A percentile compares a stretch with the other conserved stretches of the same genome.
These are phyloP conservation scores for Paralagenidium karlingii DNA, from an alignment of 352 stramenopile genomes.

Conservation along the genomic window DNA sequence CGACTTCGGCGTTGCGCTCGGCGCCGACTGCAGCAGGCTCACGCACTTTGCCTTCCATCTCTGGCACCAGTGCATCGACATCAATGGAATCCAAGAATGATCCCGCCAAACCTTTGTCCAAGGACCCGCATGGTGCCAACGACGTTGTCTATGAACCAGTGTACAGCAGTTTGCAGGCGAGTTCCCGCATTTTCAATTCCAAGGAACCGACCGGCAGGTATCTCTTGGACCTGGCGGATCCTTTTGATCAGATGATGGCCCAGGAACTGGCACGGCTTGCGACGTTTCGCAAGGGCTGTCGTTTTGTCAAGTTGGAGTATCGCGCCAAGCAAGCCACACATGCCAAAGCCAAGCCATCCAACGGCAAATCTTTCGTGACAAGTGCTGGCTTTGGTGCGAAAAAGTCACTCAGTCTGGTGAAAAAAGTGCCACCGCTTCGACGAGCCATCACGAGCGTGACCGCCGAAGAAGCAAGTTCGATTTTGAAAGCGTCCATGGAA, in stretches of 20 bases:
- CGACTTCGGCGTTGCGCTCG: background rate
- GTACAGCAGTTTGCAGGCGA: constrained; percentile 19
- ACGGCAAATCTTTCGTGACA: too few relatives aligned
- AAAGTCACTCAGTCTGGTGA: too few relatives aligned
- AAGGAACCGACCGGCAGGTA: constrained; percentile 64
- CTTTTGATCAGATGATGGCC: constrained; percentile 72
- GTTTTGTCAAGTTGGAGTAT: constrained; percentile 52
- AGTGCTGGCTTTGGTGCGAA: too few relatives aligned
- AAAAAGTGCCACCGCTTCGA: too few relatives aligned
- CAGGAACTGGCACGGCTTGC: constrained; percentile 65
- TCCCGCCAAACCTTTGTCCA: background rate
- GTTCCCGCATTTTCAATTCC: constrained; percentile 39
- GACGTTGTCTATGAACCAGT: too few relatives aligned
- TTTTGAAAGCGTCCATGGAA: too few relatives aligned
- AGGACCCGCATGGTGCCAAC: too few relatives aligned
- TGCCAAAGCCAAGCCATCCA: too few relatives aligned
- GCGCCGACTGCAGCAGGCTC: background rate
- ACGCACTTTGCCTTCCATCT: background rate
- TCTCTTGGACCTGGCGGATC: constrained; percentile 36
- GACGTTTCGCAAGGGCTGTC: constrained; percentile 54
- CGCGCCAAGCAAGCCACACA: too few relatives aligned
- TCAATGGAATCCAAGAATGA: background rate
- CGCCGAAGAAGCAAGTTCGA: too few relatives aligned
- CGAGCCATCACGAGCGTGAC: too few relatives aligned
- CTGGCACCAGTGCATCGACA: background rate